Evolutionary conservation across 208 protist species (phyloP).

Genomic region (Tritrichomonas musculus): DNA sequence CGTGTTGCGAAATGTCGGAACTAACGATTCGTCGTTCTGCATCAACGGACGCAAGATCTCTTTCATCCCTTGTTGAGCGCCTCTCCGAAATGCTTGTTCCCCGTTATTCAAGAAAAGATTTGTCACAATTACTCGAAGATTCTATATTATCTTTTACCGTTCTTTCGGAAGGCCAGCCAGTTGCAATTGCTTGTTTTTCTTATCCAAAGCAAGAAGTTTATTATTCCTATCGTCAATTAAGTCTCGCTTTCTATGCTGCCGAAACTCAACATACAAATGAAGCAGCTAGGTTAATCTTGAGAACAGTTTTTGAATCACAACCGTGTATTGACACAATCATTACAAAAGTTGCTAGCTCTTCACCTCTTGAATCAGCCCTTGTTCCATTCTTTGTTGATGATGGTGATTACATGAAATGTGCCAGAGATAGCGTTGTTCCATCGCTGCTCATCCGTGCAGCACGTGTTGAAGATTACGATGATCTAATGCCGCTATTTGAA

Average conservation of each 20-base stretch:
- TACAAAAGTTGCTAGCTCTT: background rate
- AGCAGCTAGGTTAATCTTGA: constrained; percentile 12
- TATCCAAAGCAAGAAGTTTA: background rate
- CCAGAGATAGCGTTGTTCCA: background rate
- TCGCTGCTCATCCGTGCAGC: background rate
- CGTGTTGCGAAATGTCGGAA: background rate
- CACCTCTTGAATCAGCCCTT: background rate
- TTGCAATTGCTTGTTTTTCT: background rate
- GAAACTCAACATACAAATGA: constrained; percentile 17
- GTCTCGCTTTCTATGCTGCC: background rate
- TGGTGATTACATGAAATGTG: background rate
- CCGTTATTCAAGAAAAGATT: background rate
- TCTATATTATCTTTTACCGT: background rate
- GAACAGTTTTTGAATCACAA: background rate
- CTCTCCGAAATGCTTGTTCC: background rate
- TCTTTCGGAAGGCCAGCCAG: background rate
- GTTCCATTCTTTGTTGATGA: constrained; percentile 23
- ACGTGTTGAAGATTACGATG: constrained; percentile 33
- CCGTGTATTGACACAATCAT: background rate
- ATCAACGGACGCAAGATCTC: background rate
- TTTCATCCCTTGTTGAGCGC: background rate
- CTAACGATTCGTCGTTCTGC: background rate
- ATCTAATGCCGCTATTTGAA: constrained; percentile 27
- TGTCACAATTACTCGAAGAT: background rate
- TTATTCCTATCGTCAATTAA: constrained; percentile 12